These are phyloP conservation scores for Tylopilus sp. DNA, from an alignment of 1,284 basidiomycete species.

Conservation along the genomic window DNA sequence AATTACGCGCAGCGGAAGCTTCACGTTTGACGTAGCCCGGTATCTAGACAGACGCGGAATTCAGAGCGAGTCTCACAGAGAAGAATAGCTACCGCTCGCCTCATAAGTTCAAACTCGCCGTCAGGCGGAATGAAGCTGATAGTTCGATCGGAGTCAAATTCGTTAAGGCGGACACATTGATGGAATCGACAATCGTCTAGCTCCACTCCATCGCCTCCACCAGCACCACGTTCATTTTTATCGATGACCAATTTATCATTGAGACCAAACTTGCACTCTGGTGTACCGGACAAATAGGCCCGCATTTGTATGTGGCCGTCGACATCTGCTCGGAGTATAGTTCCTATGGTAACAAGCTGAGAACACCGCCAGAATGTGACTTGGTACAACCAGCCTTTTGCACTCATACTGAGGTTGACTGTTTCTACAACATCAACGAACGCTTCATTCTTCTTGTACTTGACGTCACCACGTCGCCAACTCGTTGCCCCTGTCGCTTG, in stretches of 20 bases:
- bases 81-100: constrained; percentile 40
- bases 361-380: neutral
- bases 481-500: constrained; percentile 95
- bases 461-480: constrained; percentile 92
- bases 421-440: constrained; percentile 98
- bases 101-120: constrained; percentile 99
- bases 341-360: constrained; percentile 49
- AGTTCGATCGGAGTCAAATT: constrained; percentile 89
- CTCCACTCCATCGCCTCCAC: constrained; percentile 77
- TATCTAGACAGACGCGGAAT: constrained; percentile 54
- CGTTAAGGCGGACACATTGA: constrained; percentile 93
- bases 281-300: constrained; percentile 92
- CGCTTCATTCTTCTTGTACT: constrained; percentile 98
- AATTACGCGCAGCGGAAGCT: constrained; percentile 87
- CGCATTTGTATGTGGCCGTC: constrained; percentile 99
- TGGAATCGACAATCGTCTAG: constrained; percentile 98
- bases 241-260: constrained; percentile 98
- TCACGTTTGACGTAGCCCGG: constrained; percentile 93
- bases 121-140: constrained; percentile 98
- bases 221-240: constrained; percentile 66
- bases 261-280: constrained; percentile 97
- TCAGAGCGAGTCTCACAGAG: constrained; percentile 5
- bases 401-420: constrained; percentile 95
- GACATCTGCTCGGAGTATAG: constrained; percentile 91
- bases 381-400: constrained; percentile 62